A percentile compares a stretch with the other conserved stretches of the same genome.
phyloP scores from a whole-genome alignment of 352 stramenopile species.

The Globisporangium cederbergense region DNA sequence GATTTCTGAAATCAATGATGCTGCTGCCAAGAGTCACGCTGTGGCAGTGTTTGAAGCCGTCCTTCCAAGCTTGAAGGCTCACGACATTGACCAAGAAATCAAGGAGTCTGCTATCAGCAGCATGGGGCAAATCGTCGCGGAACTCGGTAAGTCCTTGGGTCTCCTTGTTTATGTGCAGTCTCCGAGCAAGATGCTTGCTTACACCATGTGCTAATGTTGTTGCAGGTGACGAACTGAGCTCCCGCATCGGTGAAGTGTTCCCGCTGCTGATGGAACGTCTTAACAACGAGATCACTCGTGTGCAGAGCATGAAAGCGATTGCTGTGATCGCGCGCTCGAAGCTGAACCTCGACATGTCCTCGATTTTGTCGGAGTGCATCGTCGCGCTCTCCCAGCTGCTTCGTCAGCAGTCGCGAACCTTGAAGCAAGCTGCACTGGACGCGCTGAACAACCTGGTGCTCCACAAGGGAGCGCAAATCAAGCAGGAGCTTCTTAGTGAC shows the following conservation, averaged over 20 bases:
- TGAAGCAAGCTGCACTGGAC: constrained; percentile 94
- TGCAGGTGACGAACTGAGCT: constrained; percentile 76
- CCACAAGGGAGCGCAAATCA: constrained; percentile 66
- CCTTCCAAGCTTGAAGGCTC: constrained; percentile 91
- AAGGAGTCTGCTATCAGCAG: constrained; percentile 96
- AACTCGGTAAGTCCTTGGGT: constrained; percentile 37
- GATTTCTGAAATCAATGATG: constrained; percentile 42
- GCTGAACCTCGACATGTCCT: constrained; percentile 86
- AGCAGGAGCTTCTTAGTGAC: constrained; percentile 78
- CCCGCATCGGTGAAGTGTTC: constrained; percentile 82
- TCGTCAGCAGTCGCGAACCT: constrained; percentile 91
- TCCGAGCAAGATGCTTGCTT: constrained; percentile 32
- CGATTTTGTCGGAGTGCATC: constrained; percentile 89
- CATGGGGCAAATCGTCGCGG: constrained; percentile 87
- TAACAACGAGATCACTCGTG: constrained; percentile 97
- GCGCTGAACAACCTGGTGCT: constrained; percentile 90
- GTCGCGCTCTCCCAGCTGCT: constrained; percentile 89
- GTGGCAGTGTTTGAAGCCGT: constrained; percentile 90
- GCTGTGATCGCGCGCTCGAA: constrained; percentile 85
- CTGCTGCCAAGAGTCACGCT: constrained; percentile 55
- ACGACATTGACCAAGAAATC: constrained; percentile 99
- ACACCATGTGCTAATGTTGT: constrained; percentile 18
- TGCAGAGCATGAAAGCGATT: constrained; percentile 96
- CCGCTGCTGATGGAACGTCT: constrained; percentile 94
- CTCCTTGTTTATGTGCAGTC: background rate